Conservation (phyloP, 345 rosid genomes). For the Psidium friedrichsthalianum region DNA sequence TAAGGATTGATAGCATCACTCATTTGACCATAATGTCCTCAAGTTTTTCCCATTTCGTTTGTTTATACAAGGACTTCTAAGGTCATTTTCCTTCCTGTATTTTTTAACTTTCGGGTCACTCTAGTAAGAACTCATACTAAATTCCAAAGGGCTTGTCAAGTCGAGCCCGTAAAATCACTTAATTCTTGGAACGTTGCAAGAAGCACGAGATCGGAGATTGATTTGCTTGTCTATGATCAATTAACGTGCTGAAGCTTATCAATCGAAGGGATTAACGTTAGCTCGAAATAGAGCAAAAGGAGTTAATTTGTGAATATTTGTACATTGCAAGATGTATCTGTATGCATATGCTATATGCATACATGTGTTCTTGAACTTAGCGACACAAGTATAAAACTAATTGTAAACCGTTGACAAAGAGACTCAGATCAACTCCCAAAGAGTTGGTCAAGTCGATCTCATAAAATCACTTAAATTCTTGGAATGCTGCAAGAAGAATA, state of each 20-base stretch:
- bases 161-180: background rate
- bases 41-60: background rate
- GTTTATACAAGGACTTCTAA: background rate
- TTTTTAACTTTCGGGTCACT: background rate
- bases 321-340: background rate
- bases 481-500: background rate
- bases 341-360: no score
- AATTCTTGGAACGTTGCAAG: background rate
- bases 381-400: no score
- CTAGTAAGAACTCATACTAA: background rate
- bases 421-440: background rate
- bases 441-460: background rate
- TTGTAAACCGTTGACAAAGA: no score
- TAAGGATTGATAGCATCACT: background rate
- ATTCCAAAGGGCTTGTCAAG: no score
- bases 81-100: background rate
- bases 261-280: no score
- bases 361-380: no score
- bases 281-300: background rate
- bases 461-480: background rate
- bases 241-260: background rate
- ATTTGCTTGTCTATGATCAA: background rate
- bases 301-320: background rate
- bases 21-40: background rate
- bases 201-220: background rate